phyloP scores from a whole-genome alignment of 768 basidiomycete species.

The Brasilioporus rufonigricans region DNA sequence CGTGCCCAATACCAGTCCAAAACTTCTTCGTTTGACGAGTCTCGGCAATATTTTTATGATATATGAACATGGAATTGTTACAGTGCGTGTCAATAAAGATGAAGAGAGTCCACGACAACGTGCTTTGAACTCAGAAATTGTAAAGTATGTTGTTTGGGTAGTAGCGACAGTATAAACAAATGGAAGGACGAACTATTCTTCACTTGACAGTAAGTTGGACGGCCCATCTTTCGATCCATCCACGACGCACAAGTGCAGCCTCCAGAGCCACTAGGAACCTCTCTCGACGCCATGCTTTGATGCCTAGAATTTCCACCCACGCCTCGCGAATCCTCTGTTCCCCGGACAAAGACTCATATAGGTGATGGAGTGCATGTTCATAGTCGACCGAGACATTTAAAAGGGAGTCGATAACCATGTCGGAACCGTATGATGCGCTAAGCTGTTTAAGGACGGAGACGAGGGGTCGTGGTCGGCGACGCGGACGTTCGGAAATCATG shows the following conservation, averaged over 20 bases:
- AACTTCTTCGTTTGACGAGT: not conserved
- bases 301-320: constrained; percentile 25
- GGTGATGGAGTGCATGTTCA: constrained; percentile 10
- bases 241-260: constrained; percentile 45
- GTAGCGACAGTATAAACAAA: not conserved
- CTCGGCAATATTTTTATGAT: no score
- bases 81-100: not conserved
- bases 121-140: not conserved
- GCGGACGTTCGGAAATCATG: constrained; percentile 29
- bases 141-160: no score
- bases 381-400: constrained; percentile 41
- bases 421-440: constrained; percentile 20
- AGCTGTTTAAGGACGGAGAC: constrained; percentile 38
- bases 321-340: constrained; percentile 14
- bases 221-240: constrained; percentile 48
- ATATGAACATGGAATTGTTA: no score
- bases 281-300: constrained; percentile 44
- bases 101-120: not conserved
- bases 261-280: constrained; percentile 51
- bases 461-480: constrained; percentile 39
- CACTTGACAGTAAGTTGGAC: constrained; percentile 21
- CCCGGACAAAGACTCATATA: constrained; percentile 6
- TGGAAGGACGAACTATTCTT: not conserved
- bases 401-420: constrained; percentile 34
- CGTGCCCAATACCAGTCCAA: no score